Conservation (phyloP, 441 rosid genomes). For the Omphalea diandra region DNA sequence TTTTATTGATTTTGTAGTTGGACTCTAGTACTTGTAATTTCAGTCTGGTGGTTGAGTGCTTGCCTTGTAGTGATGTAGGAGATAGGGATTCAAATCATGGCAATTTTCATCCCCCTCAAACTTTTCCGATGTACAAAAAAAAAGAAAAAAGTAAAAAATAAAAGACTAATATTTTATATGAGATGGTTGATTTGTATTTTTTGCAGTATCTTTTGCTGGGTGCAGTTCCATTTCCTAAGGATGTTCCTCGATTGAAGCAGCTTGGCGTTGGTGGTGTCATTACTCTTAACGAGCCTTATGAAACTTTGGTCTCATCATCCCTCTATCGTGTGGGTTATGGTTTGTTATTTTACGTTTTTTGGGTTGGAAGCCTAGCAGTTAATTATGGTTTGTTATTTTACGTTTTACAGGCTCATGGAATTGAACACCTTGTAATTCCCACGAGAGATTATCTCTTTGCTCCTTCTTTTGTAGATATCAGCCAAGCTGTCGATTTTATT, state of each 20-base stretch:
- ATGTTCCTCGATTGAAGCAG: conserved; percentile 64
- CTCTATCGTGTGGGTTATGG: conserved; percentile 49
- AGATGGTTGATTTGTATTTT: not conserved
- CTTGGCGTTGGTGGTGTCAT: conserved; percentile 77
- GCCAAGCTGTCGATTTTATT: conserved; percentile 69
- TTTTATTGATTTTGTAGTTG: not conserved
- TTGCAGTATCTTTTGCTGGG: conserved; percentile 66
- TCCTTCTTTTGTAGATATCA: conserved; percentile 60
- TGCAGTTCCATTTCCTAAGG: conserved; percentile 82
- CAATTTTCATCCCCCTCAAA: too few relatives aligned
- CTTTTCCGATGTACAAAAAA: too few relatives aligned
- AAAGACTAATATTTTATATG: too few relatives aligned
- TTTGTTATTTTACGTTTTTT: too few relatives aligned
- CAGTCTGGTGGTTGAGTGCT: too few relatives aligned
- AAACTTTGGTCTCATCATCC: conserved; percentile 71
- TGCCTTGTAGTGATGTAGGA: too few relatives aligned
- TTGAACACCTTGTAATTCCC: conserved; percentile 79
- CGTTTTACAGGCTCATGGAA: conserved; percentile 57
- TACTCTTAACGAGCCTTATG: conserved; percentile 82
- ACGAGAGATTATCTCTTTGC: conserved; percentile 86
- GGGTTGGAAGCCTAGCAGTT: not conserved
- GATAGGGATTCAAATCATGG: too few relatives aligned
- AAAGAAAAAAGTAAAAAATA: too few relatives aligned
- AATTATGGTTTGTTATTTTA: not conserved
- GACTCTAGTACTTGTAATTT: too few relatives aligned